These are phyloP conservation scores for Salix exigua DNA, from an alignment of 345 rosid species.

Conservation along the genomic window DNA sequence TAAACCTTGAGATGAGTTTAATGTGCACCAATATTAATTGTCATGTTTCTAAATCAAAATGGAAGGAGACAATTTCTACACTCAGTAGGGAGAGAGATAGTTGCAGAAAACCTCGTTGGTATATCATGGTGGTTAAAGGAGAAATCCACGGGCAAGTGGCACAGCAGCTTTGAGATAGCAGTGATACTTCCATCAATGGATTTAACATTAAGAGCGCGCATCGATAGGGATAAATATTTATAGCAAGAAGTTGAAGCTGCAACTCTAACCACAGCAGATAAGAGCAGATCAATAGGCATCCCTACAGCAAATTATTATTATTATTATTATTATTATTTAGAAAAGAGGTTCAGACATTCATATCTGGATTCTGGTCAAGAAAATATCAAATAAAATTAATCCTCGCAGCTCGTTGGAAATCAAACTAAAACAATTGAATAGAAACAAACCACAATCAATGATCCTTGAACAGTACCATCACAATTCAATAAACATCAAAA, in stretches of 20 bases:
- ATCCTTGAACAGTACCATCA: neutral
- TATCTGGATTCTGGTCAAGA: no score
- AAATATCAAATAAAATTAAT: no score
- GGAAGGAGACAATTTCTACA: neutral
- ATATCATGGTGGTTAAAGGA: conserved; percentile 32
- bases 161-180: conserved; percentile 40
- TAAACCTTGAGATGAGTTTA: neutral
- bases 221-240: conserved; percentile 16
- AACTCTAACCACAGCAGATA: conserved; percentile 45
- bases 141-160: conserved; percentile 40
- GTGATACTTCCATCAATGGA: conserved; percentile 23
- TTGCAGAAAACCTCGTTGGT: conserved; percentile 53
- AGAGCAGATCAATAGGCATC: conserved; percentile 31
- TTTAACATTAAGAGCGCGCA: conserved; percentile 19
- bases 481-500: neutral
- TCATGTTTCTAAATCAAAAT: neutral
- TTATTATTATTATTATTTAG: no score
- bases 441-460: neutral
- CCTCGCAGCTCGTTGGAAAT: no score
- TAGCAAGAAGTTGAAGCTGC: conserved; percentile 46
- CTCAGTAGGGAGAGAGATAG: conserved; percentile 2
- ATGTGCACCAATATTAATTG: no score
- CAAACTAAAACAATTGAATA: neutral
- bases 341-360: no score
- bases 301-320: conserved; percentile 26